phyloP scores from a whole-genome alignment of 2,329 filamentous ascomycete genomes.

The Colletotrichum echinochloae region DNA sequence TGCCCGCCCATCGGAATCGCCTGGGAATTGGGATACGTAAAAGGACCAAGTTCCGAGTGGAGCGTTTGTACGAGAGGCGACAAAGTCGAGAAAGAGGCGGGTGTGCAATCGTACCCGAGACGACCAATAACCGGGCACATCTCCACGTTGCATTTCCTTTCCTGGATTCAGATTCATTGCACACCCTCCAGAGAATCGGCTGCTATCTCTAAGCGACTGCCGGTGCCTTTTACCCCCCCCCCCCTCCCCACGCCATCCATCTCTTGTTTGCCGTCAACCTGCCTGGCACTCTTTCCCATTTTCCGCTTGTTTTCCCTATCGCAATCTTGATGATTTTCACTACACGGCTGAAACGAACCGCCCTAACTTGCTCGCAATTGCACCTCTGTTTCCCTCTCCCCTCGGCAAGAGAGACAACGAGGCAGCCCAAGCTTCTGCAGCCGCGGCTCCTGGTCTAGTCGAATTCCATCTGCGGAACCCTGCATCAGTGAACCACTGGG shows the following conservation, averaged over 20 bases:
- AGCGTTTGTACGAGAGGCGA: constrained; percentile 12
- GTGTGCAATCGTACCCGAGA: neutral
- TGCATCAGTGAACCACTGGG: constrained; percentile 16
- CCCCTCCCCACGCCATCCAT: no score
- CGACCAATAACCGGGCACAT: constrained; percentile 9
- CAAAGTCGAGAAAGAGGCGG: neutral
- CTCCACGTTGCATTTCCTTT: constrained; percentile 39
- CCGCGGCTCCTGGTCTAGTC: constrained; percentile 15
- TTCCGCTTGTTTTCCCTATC: constrained; percentile 6
- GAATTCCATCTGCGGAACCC: constrained; percentile 9
- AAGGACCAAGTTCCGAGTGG: constrained; percentile 2
- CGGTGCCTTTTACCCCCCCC: constrained; percentile 19
- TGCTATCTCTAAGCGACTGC: constrained; percentile 32
- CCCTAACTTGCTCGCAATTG: neutral
- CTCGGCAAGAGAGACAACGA: neutral
- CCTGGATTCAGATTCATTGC: constrained; percentile 29
- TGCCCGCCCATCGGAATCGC: neutral
- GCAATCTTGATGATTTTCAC: constrained; percentile 17
- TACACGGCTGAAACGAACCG: constrained; percentile 5
- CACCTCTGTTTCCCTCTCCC: neutral
- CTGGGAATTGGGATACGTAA: neutral
- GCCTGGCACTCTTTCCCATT: constrained; percentile 6
- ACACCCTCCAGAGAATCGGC: constrained; percentile 18
- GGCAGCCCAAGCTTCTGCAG: constrained; percentile 16
- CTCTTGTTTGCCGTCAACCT: neutral